These are phyloP conservation scores for Earliella scabrosa DNA, from an alignment of 1,284 basidiomycete species.

Conservation along the genomic window DNA sequence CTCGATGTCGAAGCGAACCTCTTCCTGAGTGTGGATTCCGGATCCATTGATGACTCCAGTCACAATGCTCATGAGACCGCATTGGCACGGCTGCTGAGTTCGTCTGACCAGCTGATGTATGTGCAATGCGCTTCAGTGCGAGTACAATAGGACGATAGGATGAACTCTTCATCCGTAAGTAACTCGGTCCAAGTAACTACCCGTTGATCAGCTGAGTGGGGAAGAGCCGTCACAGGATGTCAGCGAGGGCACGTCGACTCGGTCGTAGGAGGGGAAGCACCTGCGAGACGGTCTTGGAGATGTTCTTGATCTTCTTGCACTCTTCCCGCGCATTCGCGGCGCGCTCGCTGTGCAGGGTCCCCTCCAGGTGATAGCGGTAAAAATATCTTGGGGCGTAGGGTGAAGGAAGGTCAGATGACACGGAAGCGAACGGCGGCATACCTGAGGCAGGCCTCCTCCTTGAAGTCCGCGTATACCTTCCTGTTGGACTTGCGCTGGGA, in stretches of 20 bases:
- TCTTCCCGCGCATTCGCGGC: conserved; percentile 63
- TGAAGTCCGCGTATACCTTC: conserved; percentile 78
- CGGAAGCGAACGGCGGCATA: conserved; percentile 30
- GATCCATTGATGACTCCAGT: too few species aligned
- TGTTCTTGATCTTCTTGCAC: conserved; percentile 66
- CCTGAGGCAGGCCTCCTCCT: conserved; percentile 74
- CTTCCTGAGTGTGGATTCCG: too few species aligned
- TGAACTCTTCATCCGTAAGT: too few species aligned
- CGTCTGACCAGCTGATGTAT: too few species aligned
- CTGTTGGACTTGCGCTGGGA: conserved; percentile 73
- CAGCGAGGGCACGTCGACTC: background rate
- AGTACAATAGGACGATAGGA: too few species aligned
- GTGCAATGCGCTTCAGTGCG: too few species aligned
- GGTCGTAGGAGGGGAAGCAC: conserved; percentile 29
- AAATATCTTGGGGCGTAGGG: conserved; percentile 32
- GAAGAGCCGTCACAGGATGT: background rate
- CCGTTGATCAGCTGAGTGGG: conserved; percentile 16
- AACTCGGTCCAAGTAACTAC: too few species aligned
- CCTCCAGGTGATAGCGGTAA: conserved; percentile 54
- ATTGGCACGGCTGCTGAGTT: too few species aligned
- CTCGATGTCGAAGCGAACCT: too few species aligned
- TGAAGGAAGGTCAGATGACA: background rate
- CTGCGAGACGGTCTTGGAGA: conserved; percentile 45
- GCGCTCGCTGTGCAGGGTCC: conserved; percentile 48
- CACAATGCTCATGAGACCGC: too few species aligned